Evolutionary conservation across 345 rosid genomes (phyloP).

Genomic region (Passiflora organensis): DNA sequence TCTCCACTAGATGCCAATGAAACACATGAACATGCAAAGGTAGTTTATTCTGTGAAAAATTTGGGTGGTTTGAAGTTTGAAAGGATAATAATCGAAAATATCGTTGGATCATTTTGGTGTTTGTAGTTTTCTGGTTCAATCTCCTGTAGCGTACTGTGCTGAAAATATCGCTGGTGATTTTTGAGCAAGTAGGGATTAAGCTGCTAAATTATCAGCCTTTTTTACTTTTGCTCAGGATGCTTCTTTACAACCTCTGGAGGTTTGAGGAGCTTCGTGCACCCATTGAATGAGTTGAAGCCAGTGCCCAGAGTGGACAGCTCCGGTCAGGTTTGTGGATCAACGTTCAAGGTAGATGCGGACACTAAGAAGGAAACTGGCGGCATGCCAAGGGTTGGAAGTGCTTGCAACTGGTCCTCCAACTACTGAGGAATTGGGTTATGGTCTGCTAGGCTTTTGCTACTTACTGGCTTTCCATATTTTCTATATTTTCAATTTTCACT

Average conservation of each 20-base stretch:
- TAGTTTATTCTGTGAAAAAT: neutral
- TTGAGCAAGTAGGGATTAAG: neutral
- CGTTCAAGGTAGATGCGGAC: conserved; percentile 71
- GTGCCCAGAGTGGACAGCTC: conserved; percentile 93
- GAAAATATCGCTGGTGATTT: neutral
- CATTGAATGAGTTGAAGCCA: conserved; percentile 78
- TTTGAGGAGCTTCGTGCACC: conserved; percentile 85
- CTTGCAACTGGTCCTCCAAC: conserved; percentile 77
- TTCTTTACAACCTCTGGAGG: conserved; percentile 92
- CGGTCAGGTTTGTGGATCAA: conserved; percentile 71
- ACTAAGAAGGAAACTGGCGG: conserved; percentile 59
- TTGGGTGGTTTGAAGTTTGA: no score
- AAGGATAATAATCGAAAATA: no score
- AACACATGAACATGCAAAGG: neutral
- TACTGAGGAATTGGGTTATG: conserved; percentile 26
- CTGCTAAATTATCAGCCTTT: conserved; percentile 10
- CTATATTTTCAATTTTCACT: conserved; percentile 3
- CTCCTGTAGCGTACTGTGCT: no score
- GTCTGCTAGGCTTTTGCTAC: conserved; percentile 15
- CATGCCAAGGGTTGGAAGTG: conserved; percentile 91
- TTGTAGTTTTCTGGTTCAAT: neutral
- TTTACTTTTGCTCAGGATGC: conserved; percentile 54
- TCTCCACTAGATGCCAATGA: no score
- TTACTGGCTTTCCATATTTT: conserved; percentile 13
- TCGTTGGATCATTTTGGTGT: neutral